Evolutionary conservation across 441 rosid genomes (phyloP).

Genomic region (Breynia disticha): DNA sequence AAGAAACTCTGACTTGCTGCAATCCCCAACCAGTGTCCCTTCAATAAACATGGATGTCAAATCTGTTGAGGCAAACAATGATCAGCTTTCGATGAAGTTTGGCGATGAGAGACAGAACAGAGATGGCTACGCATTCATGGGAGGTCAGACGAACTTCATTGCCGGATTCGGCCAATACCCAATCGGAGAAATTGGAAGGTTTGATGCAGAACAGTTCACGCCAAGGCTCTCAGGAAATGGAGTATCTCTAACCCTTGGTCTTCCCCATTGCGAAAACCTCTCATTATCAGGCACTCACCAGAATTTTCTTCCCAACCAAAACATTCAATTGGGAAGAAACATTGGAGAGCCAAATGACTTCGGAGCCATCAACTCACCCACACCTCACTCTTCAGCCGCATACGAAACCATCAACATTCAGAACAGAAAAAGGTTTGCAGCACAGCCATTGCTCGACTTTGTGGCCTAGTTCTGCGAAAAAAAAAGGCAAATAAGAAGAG

Average conservation of each 20-base stretch:
- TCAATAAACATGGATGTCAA: conserved; percentile 37
- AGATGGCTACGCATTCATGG: conserved; percentile 75
- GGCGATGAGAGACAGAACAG: conserved; percentile 49
- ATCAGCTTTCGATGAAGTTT: conserved; percentile 44
- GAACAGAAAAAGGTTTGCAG: conserved; percentile 79
- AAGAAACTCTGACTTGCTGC: conserved; percentile 47
- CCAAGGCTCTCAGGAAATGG: conserved; percentile 76
- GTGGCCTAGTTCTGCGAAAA: conserved; percentile 40
- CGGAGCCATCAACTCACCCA: conserved; percentile 39
- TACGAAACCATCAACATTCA: conserved; percentile 65
- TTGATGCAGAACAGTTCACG: conserved; percentile 61
- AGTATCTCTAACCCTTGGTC: conserved; percentile 83
- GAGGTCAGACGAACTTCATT: conserved; percentile 52
- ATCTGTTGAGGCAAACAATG: conserved; percentile 24
- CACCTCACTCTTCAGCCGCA: conserved; percentile 59
- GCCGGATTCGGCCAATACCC: conserved; percentile 90
- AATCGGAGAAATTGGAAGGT: conserved; percentile 75
- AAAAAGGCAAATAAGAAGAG: not conserved
- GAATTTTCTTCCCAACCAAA: conserved; percentile 66
- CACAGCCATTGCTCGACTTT: conserved; percentile 79
- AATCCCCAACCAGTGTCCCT: conserved; percentile 35
- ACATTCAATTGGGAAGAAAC: conserved; percentile 64
- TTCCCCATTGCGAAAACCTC: conserved; percentile 74
- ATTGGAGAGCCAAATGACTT: conserved; percentile 58
- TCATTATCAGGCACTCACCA: conserved; percentile 65